Base-by-base conservation (phyloP, 148 eudicot species). In the Diospyros lotus region DNA sequence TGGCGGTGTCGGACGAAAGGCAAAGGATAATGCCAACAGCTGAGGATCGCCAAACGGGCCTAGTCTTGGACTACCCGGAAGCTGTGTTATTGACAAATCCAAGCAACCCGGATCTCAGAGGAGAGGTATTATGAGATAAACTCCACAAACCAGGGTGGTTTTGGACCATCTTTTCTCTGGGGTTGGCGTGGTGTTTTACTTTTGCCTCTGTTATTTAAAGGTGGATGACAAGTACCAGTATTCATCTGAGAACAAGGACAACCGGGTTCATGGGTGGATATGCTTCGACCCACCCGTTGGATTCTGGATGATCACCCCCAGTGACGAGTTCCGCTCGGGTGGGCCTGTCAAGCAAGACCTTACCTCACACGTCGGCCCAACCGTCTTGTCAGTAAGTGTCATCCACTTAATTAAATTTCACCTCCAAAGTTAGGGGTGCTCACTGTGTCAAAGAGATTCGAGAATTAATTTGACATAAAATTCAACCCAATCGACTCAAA, bases 311-410 rank as follows among this genome's bases (percentile, higher is more conserved):
- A 87, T 89, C 40, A 89, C 84, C 40, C 86, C 93, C 0, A 85
- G 87, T 74, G 77, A 79, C 17, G 94, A 90, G 80, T 88, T 83
- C 70, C 85, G 86, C 39, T 72, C 85, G 0, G 90, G 83, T 75
- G 92, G 94, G 38, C 94, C 92, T 28, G 61, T 85, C 70, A 90
- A 88, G 73, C 94, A 88, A 79, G 91, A 90, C 43, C 90, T 90
- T 67, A 86, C 87, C 46, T 88, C 94, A 18, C 94, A 90, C 52
- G 72, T 76, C 2, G 94, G 94, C 40, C 94, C 94, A 38, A 76
- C 80, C 48, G 74, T 81, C 58, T 83, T 90, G 18, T 71, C 84
- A 8, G 94, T 90, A 77, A 78, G 91, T 75, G 40, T 52, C n/a
- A n/a, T n/a, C n/a, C n/a, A n/a, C n/a, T n/a, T n/a, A n/a, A n/a